phyloP scores from a whole-genome alignment of 2,329 filamentous ascomycete species.

The Cadophora malorum region DNA sequence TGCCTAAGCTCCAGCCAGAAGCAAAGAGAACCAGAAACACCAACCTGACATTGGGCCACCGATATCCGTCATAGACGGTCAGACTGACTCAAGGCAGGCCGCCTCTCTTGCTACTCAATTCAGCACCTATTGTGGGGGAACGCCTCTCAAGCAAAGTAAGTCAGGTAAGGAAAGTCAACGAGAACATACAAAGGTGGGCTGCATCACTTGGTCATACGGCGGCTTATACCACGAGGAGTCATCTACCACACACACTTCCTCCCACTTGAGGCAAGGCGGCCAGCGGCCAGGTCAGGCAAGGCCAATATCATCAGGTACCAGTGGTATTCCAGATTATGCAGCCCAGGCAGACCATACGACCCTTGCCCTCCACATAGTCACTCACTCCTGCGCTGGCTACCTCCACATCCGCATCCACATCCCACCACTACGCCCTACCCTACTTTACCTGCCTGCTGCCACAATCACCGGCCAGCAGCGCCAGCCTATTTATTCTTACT shows the following conservation, averaged over 20 bases:
- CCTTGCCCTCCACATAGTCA: constrained; percentile 15
- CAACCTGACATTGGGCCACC: constrained; percentile 20
- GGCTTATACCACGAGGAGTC: constrained; percentile 39
- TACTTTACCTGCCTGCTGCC: constrained; percentile 1
- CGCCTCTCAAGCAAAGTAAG: not conserved
- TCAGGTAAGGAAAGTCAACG: not conserved
- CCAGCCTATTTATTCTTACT: constrained; percentile 29
- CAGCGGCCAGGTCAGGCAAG: constrained; percentile 8
- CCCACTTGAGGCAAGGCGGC: constrained; percentile 11
- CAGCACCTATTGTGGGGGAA: not conserved
- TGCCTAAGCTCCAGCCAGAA: constrained; percentile 25
- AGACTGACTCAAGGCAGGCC: constrained; percentile 27
- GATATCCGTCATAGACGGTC: constrained; percentile 12
- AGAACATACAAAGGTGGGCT: constrained; percentile 21
- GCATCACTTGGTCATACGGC: constrained; percentile 36
- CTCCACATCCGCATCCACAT: constrained; percentile 19
- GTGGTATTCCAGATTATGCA: constrained; percentile 8
- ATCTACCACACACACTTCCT: constrained; percentile 26
- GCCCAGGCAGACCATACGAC: constrained; percentile 9
- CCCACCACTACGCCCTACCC: constrained; percentile 14
- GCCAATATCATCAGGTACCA: constrained; percentile 22
- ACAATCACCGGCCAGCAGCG: not conserved
- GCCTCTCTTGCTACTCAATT: not conserved
- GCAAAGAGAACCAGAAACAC: not conserved
- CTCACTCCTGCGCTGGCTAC: constrained; percentile 16